Percentiles rank a stretch among this genome's conserved stretches.
These are phyloP conservation scores for Psilocybe subaeruginosa DNA, from an alignment of 768 basidiomycete species.

Conservation along the genomic window DNA sequence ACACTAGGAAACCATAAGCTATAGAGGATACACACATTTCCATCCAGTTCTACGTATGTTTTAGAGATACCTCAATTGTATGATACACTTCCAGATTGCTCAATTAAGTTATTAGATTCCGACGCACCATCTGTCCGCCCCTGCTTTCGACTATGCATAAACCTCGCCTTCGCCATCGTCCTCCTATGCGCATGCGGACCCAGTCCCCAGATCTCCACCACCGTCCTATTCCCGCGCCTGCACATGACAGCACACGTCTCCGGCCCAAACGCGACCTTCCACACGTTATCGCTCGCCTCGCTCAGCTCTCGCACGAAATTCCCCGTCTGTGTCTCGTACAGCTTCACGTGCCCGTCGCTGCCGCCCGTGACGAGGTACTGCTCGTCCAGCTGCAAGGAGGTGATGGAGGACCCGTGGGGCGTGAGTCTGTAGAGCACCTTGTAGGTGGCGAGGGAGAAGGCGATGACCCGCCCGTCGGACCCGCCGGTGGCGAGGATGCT, in stretches of 20 bases:
- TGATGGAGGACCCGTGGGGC: slow-evolving; percentile 89
- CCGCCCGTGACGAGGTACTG: slow-evolving; percentile 84
- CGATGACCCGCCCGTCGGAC: slow-evolving; percentile 78
- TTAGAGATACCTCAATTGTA: too few relatives aligned
- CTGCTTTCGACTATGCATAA: too few relatives aligned
- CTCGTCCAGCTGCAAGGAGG: slow-evolving; percentile 84
- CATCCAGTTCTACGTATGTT: too few relatives aligned
- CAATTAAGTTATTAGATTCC: too few relatives aligned
- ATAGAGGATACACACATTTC: too few relatives aligned
- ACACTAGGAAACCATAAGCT: too few relatives aligned
- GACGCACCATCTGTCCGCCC: too few relatives aligned
- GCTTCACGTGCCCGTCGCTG: slow-evolving; percentile 80
- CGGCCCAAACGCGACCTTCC: slow-evolving; percentile 78
- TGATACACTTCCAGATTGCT: too few relatives aligned
- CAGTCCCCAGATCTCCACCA: slow-evolving; percentile 88
- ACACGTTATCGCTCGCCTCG: slow-evolving; percentile 79
- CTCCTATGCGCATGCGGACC: slow-evolving; percentile 16
- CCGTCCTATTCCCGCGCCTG: slow-evolving; percentile 78
- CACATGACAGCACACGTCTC: slow-evolving; percentile 78
- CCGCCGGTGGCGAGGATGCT: slow-evolving; percentile 77
- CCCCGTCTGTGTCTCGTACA: slow-evolving; percentile 73
- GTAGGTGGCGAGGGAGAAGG: slow-evolving; percentile 42
- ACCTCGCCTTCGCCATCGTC: too few relatives aligned
- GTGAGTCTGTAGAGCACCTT: slow-evolving; percentile 65
- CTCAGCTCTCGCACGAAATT: slow-evolving; percentile 75